Conservation (phyloP, 1,284 basidiomycete genomes). For the Calocybe gambosa region DNA sequence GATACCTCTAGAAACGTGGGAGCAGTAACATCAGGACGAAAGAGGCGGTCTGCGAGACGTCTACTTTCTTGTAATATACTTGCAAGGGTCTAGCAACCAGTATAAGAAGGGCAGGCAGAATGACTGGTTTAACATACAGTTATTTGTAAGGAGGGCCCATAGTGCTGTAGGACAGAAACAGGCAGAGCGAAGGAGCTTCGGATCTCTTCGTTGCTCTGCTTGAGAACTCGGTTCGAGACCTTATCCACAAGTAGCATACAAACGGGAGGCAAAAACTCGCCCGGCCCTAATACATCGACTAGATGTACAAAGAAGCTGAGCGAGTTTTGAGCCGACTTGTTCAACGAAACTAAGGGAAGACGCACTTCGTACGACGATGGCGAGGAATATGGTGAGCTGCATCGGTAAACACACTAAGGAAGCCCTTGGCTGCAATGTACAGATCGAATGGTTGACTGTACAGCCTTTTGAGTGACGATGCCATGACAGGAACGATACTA, state of each 20-base stretch:
- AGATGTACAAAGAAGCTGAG: conserved; percentile 86
- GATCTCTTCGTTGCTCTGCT: conserved; percentile 60
- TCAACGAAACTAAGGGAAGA: conserved; percentile 14
- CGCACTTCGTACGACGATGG: conserved; percentile 78
- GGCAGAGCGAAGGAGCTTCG: conserved; percentile 61
- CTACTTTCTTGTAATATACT: conserved; percentile 65
- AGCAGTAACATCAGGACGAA: conserved; percentile 31
- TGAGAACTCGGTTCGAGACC: conserved; percentile 60
- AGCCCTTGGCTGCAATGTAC: conserved; percentile 62
- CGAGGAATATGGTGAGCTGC: conserved; percentile 84
- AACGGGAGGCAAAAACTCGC: conserved; percentile 80
- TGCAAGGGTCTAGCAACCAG: conserved; percentile 46
- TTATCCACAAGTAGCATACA: conserved; percentile 86
- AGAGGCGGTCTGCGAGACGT: conserved; percentile 48
- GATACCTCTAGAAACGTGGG: conserved; percentile 52
- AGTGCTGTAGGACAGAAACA: conserved; percentile 59
- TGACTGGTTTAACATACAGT: conserved; percentile 36
- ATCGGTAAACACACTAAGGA: conserved; percentile 85
- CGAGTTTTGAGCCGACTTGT: conserved; percentile 1
- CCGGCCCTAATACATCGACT: conserved; percentile 77
- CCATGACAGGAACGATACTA: conserved; percentile 91
- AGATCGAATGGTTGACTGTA: conserved; percentile 52
- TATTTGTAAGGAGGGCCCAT: conserved; percentile 45
- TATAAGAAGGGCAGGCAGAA: conserved; percentile 11
- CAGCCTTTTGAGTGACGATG: conserved; percentile 60